Conservation (phyloP, 2,329 filamentous ascomycete species). For the Stagonosporopsis rhizophila region DNA sequence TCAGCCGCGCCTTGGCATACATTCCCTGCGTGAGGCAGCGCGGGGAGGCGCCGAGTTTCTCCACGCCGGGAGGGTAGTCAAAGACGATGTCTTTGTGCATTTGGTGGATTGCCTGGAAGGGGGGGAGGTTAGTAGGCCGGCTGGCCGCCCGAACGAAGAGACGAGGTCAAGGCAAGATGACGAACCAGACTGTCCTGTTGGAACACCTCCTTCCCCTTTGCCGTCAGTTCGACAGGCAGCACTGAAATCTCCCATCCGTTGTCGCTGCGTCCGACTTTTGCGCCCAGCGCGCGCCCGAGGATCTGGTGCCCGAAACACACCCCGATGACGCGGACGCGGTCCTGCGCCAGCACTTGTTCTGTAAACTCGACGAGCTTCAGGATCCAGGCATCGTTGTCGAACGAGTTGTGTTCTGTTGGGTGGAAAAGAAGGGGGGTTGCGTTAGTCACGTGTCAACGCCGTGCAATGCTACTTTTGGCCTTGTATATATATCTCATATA, state of each 20-base stretch:
- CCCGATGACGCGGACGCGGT: slow-evolving; percentile 74
- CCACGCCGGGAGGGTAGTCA: slow-evolving; percentile 66
- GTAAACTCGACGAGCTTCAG: slow-evolving; percentile 74
- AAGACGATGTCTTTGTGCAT: slow-evolving; percentile 85
- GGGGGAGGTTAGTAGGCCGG: too few species aligned
- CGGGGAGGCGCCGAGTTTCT: slow-evolving; percentile 69
- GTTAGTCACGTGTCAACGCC: not conserved
- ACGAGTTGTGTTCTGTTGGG: slow-evolving; percentile 70
- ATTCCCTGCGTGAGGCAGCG: slow-evolving; percentile 80
- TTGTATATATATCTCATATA: too few species aligned
- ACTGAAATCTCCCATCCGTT: slow-evolving; percentile 85
- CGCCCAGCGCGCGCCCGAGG: slow-evolving; percentile 73
- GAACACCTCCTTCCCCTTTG: slow-evolving; percentile 75
- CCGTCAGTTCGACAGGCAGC: slow-evolving; percentile 70
- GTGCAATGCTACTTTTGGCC: too few species aligned
- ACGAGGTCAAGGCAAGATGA: too few species aligned
- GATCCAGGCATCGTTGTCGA: slow-evolving; percentile 79
- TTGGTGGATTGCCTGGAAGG: slow-evolving; percentile 72
- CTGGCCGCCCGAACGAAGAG: too few species aligned
- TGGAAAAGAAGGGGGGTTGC: too few species aligned
- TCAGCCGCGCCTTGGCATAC: slow-evolving; percentile 69
- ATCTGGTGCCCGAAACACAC: slow-evolving; percentile 92
- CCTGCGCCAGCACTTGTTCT: slow-evolving; percentile 64
- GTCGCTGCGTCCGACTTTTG: slow-evolving; percentile 69
- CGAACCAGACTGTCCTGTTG: slow-evolving; percentile 66